Evolutionary conservation across 768 basidiomycete genomes (phyloP).

Genomic region (Cystobasidium tubakii): DNA sequence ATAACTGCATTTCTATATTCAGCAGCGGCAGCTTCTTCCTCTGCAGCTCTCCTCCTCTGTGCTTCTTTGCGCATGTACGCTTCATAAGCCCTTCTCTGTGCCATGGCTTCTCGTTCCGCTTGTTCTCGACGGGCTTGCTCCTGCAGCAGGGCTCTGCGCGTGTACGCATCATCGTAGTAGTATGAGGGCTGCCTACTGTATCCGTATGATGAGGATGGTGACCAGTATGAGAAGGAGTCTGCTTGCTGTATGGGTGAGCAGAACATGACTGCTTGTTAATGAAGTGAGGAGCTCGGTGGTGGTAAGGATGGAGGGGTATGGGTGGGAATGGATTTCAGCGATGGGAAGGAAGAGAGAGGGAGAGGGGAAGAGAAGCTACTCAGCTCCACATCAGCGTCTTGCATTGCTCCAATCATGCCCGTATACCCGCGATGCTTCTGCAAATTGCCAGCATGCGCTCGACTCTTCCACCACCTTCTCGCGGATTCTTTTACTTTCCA

Average conservation of each 20-base stretch:
- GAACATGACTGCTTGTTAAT: not conserved
- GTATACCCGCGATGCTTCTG: not conserved
- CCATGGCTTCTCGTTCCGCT: slow-evolving; percentile 4
- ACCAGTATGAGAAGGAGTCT: not conserved
- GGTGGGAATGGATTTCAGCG: not conserved
- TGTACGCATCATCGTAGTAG: not conserved
- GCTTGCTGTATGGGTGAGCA: slow-evolving; percentile 1
- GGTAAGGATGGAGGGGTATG: not conserved
- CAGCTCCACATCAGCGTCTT: not conserved
- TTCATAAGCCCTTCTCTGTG: not conserved
- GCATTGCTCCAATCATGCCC: not conserved
- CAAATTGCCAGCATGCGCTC: not conserved
- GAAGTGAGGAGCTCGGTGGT: no score
- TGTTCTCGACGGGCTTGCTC: not conserved
- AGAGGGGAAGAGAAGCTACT: no score
- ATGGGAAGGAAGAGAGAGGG: no score
- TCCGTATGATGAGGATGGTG: not conserved
- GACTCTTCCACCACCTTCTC: not conserved
- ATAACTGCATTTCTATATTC: not conserved
- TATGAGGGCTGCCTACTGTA: not conserved
- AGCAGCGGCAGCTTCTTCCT: slow-evolving; percentile 13
- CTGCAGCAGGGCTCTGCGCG: not conserved
- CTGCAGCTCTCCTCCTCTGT: not conserved
- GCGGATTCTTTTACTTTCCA: not conserved
- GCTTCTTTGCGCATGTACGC: slow-evolving; percentile 1